phyloP scores from a whole-genome alignment of 1,284 basidiomycete species.

The Boletus semigastroideus region DNA sequence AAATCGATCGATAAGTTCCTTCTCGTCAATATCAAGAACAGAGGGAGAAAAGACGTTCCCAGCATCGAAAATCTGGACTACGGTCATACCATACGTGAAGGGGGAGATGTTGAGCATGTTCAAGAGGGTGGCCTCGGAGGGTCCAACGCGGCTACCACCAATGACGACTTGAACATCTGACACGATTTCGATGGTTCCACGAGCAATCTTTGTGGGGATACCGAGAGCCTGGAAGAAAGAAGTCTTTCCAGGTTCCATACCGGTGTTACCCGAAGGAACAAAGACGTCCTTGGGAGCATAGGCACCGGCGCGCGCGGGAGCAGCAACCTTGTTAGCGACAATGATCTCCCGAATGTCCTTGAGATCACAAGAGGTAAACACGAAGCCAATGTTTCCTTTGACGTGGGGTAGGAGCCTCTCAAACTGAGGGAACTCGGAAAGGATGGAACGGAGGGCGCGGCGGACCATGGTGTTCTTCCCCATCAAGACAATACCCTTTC shows the following conservation, averaged over 20 bases:
- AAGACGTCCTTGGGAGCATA: conserved; percentile 90
- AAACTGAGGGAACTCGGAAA: conserved; percentile 89
- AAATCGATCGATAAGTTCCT: conserved; percentile 90
- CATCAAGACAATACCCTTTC: conserved; percentile 97
- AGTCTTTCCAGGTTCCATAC: conserved; percentile 99
- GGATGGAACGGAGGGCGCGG: conserved; percentile 91
- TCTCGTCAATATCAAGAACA: conserved; percentile 95
- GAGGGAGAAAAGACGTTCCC: conserved; percentile 88
- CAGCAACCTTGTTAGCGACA: conserved; percentile 95
- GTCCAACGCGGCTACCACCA: conserved; percentile 90
- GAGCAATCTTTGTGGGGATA: conserved; percentile 99
- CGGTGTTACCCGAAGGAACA: conserved; percentile 96
- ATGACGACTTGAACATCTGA: conserved; percentile 94
- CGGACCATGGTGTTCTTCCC: conserved; percentile 99
- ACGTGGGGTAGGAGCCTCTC: conserved; percentile 96
- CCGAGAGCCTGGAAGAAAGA: conserved; percentile 99
- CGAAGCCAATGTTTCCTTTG: conserved; percentile 98
- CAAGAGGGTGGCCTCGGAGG: conserved; percentile 95
- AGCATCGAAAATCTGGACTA: conserved; percentile 90
- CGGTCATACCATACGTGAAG: conserved; percentile 99
- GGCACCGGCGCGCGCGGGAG: conserved; percentile 98
- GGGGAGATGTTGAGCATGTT: conserved; percentile 99
- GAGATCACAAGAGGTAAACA: conserved; percentile 93
- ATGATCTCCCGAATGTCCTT: conserved; percentile 95
- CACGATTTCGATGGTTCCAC: conserved; percentile 99